Conservation (phyloP, 192 early-diverging fungal genomes). For the Backusella tarrabulga region DNA sequence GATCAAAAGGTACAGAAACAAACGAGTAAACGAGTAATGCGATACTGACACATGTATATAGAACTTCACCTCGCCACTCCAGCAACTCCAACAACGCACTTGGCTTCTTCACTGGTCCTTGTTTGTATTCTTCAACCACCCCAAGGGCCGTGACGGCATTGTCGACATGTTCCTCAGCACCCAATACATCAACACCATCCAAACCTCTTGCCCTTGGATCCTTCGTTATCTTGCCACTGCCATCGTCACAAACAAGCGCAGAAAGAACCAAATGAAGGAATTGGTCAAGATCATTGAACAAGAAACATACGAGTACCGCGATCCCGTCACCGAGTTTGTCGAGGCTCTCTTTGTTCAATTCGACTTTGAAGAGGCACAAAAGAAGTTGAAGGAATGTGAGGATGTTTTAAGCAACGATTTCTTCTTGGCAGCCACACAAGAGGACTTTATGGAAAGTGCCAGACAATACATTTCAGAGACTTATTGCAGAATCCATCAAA, state of each 20-base stretch:
- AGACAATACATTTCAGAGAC: constrained; percentile 94
- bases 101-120: constrained; percentile 98
- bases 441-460: constrained; percentile 94
- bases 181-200: constrained; percentile 95
- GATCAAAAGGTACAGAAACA: constrained; percentile 64
- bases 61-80: constrained; percentile 70
- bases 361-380: constrained; percentile 91
- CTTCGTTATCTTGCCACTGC: constrained; percentile 92
- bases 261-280: constrained; percentile 84
- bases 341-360: constrained; percentile 90
- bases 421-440: constrained; percentile 84
- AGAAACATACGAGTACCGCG: constrained; percentile 78
- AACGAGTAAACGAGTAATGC: background rate
- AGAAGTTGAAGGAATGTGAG: constrained; percentile 87
- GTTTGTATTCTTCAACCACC: constrained; percentile 99
- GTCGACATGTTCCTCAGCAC: constrained; percentile 91
- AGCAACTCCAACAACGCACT: constrained; percentile 89
- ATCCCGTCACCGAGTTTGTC: constrained; percentile 95
- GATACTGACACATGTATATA: constrained; percentile 10
- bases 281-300: constrained; percentile 87
- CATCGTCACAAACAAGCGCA: constrained; percentile 87
- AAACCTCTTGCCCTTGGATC: constrained; percentile 96
- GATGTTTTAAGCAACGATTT: constrained; percentile 86
- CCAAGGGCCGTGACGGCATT: constrained; percentile 92
- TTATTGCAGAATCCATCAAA: constrained; percentile 96